Evolutionary conservation across 176 grass and related monocot species (phyloP).

Genomic region (Phoenix roebelenii): DNA sequence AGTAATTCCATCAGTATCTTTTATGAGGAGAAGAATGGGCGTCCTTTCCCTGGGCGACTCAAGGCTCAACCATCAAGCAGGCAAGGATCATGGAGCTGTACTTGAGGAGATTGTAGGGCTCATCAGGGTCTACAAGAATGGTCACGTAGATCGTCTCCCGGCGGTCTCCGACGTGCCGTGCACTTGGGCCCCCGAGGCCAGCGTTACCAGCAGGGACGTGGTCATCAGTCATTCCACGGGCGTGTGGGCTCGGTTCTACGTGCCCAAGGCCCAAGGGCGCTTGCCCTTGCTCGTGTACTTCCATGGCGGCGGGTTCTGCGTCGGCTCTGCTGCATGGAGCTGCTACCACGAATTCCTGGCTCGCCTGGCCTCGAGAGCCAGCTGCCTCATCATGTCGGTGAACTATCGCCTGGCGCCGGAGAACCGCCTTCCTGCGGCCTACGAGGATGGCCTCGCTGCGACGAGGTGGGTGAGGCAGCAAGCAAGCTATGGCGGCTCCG

Average conservation of each 20-base stretch:
- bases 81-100: slow-evolving; percentile 37
- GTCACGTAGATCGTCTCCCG: slow-evolving; percentile 63
- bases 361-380: slow-evolving; percentile 26
- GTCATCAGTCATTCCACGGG: slow-evolving; percentile 38
- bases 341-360: slow-evolving; percentile 91
- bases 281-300: slow-evolving; percentile 79
- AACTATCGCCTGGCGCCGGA: slow-evolving; percentile 85
- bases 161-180: slow-evolving; percentile 52
- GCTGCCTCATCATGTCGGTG: slow-evolving; percentile 61
- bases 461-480: slow-evolving; percentile 67
- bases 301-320: slow-evolving; percentile 93
- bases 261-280: slow-evolving; percentile 17
- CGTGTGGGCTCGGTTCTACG: slow-evolving; percentile 67
- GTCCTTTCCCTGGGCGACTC: slow-evolving; percentile 50
- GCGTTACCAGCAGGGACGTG: slow-evolving; percentile 38
- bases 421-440: slow-evolving; percentile 53
- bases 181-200: slow-evolving; percentile 35
- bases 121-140: slow-evolving; percentile 59
- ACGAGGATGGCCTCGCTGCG: slow-evolving; percentile 55
- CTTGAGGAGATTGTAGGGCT: slow-evolving; percentile 79
- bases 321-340: slow-evolving; percentile 78
- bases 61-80: slow-evolving; percentile 24
- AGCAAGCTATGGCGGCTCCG: slow-evolving; percentile 3
- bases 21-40: slow-evolving; percentile 42
- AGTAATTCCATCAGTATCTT: too few relatives aligned